A percentile compares a stretch with the other conserved stretches of the same genome.
phyloP scores from a whole-genome alignment of 257 asterid species.

The Solanum stenotomum region DNA sequence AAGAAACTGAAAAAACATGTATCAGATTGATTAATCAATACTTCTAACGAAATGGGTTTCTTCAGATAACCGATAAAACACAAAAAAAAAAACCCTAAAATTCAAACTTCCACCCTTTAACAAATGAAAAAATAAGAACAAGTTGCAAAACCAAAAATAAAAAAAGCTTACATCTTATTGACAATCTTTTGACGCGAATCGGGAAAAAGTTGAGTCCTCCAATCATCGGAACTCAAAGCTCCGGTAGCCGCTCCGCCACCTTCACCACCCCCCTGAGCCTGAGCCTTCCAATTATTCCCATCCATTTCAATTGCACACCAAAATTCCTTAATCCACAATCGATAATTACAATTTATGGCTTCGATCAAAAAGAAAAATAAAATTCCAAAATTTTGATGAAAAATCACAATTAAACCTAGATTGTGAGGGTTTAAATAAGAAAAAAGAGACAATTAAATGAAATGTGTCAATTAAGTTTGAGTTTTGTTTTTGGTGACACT shows the following conservation, averaged over 20 bases:
- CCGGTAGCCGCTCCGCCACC: neutral
- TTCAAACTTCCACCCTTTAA: neutral
- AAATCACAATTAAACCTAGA: too few relatives aligned
- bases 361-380: neutral
- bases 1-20: neutral
- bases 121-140: neutral
- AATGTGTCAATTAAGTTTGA: too few relatives aligned
- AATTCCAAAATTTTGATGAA: neutral
- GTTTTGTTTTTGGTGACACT: too few relatives aligned
- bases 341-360: neutral
- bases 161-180: slow-evolving; percentile 42
- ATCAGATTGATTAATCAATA: neutral
- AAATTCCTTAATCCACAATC: neutral
- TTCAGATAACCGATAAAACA: neutral
- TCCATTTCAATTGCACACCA: slow-evolving; percentile 24
- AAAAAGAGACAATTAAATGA: too few relatives aligned
- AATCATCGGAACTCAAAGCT: slow-evolving; percentile 47
- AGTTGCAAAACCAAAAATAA: neutral
- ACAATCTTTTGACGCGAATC: slow-evolving; percentile 67
- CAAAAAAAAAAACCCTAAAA: neutral
- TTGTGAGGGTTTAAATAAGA: too few relatives aligned
- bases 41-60: neutral
- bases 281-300: slow-evolving; percentile 40
- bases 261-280: slow-evolving; percentile 34
- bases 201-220: slow-evolving; percentile 63